Evolutionary conservation across 192 early-diverging fungal genomes (phyloP).

Genomic region (Linnemannia hyalina): DNA sequence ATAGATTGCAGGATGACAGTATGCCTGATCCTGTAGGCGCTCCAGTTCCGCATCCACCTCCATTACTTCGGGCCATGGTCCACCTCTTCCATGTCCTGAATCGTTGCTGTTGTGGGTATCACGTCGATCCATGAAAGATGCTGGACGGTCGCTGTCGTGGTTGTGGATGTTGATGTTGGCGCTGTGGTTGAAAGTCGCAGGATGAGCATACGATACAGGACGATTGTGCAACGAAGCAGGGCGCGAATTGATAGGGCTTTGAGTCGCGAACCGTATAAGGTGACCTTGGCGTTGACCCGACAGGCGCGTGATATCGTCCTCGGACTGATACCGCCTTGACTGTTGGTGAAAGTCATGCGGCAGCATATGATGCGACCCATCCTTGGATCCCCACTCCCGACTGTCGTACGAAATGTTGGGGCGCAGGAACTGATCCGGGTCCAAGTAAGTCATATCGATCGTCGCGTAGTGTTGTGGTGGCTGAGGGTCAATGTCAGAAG

Average conservation of each 20-base stretch:
- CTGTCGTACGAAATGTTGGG: neutral
- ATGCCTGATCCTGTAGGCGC: slow-evolving; percentile 45
- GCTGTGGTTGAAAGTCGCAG: neutral
- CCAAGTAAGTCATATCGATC: neutral
- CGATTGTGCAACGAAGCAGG: neutral
- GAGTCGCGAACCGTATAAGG: neutral
- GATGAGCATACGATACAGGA: neutral
- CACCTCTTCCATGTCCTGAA: neutral
- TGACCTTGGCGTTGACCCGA: neutral
- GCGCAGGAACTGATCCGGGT: neutral
- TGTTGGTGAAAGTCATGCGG: neutral
- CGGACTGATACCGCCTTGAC: neutral
- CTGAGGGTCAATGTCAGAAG: neutral
- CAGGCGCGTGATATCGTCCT: neutral
- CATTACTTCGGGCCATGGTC: neutral
- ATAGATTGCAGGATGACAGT: slow-evolving; percentile 60
- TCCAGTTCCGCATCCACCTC: slow-evolving; percentile 19
- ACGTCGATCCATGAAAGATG: neutral
- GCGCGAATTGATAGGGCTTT: neutral
- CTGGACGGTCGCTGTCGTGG: neutral
- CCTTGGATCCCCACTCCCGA: neutral
- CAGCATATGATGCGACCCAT: neutral
- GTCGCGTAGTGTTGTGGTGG: neutral
- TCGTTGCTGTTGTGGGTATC: neutral
- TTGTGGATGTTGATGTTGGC: neutral